A percentile compares a stretch with the other conserved stretches of the same genome.
Evolutionary conservation across 495 filamentous ascomycete species (phyloP).

Genomic region (Usnea hakonensis): DNA sequence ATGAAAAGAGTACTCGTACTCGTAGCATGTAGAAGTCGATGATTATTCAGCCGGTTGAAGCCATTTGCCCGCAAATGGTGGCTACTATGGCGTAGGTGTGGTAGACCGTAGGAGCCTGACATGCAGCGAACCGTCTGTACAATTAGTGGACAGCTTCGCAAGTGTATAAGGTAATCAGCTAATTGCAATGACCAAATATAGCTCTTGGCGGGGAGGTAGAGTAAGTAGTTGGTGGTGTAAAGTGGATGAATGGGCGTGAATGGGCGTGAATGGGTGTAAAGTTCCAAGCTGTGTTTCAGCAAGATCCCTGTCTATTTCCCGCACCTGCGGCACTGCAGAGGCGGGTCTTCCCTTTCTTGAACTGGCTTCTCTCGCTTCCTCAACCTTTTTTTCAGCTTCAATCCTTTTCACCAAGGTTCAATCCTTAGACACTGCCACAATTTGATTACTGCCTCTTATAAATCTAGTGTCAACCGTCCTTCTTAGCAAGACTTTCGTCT

Average conservation of each 20-base stretch:
- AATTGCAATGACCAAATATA: too few species aligned
- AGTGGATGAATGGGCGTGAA: too few species aligned
- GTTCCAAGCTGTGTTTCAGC: not conserved
- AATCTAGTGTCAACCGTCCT: not conserved
- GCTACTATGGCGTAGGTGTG: not conserved
- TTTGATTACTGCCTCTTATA: not conserved
- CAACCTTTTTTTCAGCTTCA: not conserved
- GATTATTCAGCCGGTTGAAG: not conserved
- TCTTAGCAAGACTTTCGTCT: not conserved
- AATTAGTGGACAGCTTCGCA: not conserved
- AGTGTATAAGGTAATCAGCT: too few species aligned
- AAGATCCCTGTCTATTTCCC: not conserved
- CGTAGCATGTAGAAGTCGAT: not conserved
- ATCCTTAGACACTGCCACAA: not conserved
- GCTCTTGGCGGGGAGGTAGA: too few species aligned
- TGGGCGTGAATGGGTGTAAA: too few species aligned
- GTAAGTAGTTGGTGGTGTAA: too few species aligned
- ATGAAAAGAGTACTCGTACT: not conserved
- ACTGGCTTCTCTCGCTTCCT: not conserved
- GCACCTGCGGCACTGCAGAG: not conserved
- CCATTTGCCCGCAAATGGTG: conserved; percentile 4
- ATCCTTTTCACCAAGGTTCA: not conserved
- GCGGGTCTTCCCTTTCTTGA: not conserved
- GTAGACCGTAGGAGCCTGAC: not conserved
- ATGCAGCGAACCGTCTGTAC: not conserved